A percentile compares a stretch with the other conserved stretches of the same genome.
These are phyloP conservation scores for Gymnopus androsaceus DNA, from an alignment of 1,284 basidiomycete genomes.

Conservation along the genomic window DNA sequence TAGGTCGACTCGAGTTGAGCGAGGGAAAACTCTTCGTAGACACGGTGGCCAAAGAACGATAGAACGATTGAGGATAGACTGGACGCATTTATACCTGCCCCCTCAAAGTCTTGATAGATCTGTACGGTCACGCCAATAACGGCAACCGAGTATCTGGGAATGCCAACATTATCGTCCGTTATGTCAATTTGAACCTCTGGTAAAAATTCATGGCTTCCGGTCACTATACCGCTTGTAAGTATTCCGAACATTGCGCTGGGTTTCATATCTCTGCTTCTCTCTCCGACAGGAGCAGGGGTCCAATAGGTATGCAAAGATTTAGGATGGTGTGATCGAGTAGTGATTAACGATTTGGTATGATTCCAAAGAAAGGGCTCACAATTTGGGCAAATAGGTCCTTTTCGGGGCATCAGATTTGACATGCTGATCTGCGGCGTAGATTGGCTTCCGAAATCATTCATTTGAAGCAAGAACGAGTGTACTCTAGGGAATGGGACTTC, in stretches of 20 bases:
- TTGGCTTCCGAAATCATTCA: conserved; percentile 10
- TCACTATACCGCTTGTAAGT: not conserved
- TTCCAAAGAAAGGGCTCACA: not conserved
- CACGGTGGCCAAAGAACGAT: not conserved
- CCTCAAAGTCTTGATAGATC: conserved; percentile 3
- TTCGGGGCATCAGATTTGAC: not conserved
- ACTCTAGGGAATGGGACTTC: not conserved
- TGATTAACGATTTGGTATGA: not conserved
- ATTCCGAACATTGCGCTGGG: not conserved
- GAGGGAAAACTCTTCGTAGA: not conserved
- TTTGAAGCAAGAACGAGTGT: not conserved
- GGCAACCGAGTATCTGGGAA: conserved; percentile 8
- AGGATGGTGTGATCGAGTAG: not conserved
- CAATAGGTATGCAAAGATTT: not conserved
- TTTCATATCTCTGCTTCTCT: too few species aligned
- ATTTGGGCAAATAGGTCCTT: not conserved
- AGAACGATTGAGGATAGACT: not conserved
- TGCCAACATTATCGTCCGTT: not conserved
- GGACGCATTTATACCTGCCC: conserved; percentile 7
- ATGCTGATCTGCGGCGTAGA: conserved; percentile 11
- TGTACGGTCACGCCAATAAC: conserved; percentile 9
- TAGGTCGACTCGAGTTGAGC: conserved; percentile 5
- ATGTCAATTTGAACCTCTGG: not conserved
- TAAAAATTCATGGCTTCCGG: not conserved
- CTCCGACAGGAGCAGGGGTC: too few species aligned